Evolutionary conservation across 2,329 filamentous ascomycete species (phyloP), one percentile per base, ranked within the genome.

Genomic region (Aureobasidium sp.): DNA sequence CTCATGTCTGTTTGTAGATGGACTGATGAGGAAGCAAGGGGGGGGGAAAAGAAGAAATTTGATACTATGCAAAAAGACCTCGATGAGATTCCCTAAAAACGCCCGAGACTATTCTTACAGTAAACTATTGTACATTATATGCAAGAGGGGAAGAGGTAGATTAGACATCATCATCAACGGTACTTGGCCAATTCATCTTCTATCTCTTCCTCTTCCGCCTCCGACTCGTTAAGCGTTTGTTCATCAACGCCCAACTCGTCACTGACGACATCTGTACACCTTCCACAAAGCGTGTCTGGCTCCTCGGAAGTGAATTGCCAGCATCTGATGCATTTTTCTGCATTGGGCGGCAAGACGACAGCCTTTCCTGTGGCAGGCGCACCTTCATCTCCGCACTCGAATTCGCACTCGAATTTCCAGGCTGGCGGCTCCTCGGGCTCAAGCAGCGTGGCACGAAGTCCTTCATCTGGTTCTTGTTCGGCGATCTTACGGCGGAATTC

Each of bases 251-350:
- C 39, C 0, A 37, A 45, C 5, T 35, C 35, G 14, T 60, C 60
- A 19, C 60, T 57, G 37, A 62, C 56, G 39, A 64, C 83, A 14
- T 84, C 81, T 33, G 86, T 84, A 72, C 93, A 97, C 70, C 91
- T 79, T 53, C 74, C 75, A 73, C 93, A 97, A 19, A 96, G 76
- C 42, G 77, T 73, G 19, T 88, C 84, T 67, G 87, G 81, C 52
- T 75, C 75, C 14, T 81, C 77, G n/a, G 88, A 86, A 27, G 88
- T 81, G 73, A 90, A 96, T 64, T 88, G 84, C 94, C 94, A 99
- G 76, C 94, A 99, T 56, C 94, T 81, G 0, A 84, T 81, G 72
- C 94, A 99, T 74, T 97, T 99, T 50, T 80, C 75, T 14, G 76
- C 74, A 15, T 72, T 72, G 0, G 85, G 80, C 11, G 80, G 75